phyloP scores from a whole-genome alignment of 495 filamentous ascomycete genomes.

The Penicillium bovifimosum region DNA sequence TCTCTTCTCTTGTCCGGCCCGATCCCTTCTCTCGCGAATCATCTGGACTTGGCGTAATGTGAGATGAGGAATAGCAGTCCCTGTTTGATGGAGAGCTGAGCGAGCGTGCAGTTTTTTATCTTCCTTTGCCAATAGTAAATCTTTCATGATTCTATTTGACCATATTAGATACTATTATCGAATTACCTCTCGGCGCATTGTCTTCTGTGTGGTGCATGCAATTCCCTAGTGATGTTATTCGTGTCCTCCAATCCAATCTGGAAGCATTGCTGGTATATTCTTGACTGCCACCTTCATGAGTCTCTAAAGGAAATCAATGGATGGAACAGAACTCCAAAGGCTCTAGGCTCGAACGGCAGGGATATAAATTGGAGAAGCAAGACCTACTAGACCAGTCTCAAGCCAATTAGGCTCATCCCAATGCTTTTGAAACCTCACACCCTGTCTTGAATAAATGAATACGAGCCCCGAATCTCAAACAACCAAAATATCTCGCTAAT shows the following conservation, averaged over 20 bases:
- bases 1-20: slow-evolving; percentile 6
- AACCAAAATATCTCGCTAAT: neutral
- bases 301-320: too few relatives aligned
- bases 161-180: neutral
- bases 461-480: neutral
- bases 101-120: slow-evolving; percentile 24
- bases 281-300: too few relatives aligned
- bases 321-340: too few relatives aligned
- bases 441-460: slow-evolving; percentile 3
- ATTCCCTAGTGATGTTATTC: too few relatives aligned
- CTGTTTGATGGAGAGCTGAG: slow-evolving; percentile 23
- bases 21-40: neutral
- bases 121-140: slow-evolving; percentile 17
- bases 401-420: neutral
- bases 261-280: too few relatives aligned
- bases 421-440: neutral
- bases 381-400: neutral
- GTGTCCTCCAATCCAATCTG: too few relatives aligned
- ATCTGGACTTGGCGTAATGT: slow-evolving; percentile 21
- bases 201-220: too few relatives aligned
- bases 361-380: neutral
- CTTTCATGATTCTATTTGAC: slow-evolving; percentile 11
- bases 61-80: slow-evolving; percentile 13
- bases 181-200: too few relatives aligned
- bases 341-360: neutral